A percentile compares a stretch with the other conserved stretches of the same genome.
Evolutionary conservation across 805 yeast species (phyloP).

Genomic region (Blastobotrys attinorum): DNA sequence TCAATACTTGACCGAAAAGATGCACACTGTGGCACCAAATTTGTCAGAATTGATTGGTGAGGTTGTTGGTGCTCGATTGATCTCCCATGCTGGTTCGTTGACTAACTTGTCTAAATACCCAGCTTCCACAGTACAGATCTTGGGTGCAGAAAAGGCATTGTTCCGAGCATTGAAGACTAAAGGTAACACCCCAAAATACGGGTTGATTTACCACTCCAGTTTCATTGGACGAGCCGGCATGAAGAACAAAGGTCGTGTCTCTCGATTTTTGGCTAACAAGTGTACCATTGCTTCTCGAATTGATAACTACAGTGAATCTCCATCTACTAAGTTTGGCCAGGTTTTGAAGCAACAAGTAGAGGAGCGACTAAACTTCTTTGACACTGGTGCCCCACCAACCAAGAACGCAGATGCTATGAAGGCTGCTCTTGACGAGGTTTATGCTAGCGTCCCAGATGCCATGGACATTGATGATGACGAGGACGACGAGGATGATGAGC

Average conservation of each 20-base stretch:
- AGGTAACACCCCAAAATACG: conserved; percentile 95
- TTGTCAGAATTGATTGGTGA: conserved; percentile 95
- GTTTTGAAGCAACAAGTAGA: conserved; percentile 95
- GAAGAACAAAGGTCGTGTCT: conserved; percentile 98
- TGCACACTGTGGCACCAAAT: conserved; percentile 98
- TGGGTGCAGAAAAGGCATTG: conserved; percentile 95
- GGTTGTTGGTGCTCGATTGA: conserved; percentile 96
- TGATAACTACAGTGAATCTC: conserved; percentile 94
- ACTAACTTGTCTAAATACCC: conserved; percentile 96
- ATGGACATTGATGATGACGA: conserved; percentile 41
- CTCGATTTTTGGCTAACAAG: conserved; percentile 97
- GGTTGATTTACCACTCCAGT: conserved; percentile 89
- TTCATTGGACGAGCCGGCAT: conserved; percentile 90
- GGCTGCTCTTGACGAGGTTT: conserved; percentile 71
- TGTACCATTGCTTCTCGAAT: conserved; percentile 98
- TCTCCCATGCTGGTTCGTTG: conserved; percentile 97
- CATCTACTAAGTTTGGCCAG: conserved; percentile 81
- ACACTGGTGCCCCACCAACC: conserved; percentile 94
- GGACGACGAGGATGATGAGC: conserved; percentile 35
- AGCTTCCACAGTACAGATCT: conserved; percentile 96
- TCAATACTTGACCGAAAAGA: conserved; percentile 85
- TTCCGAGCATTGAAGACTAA: conserved; percentile 94
- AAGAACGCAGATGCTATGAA: conserved; percentile 92
- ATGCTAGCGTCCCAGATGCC: conserved; percentile 29
- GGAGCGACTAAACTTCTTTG: conserved; percentile 92